Evolutionary conservation across 1,284 basidiomycete genomes (phyloP).

Genomic region (Erythrobasidium hasegawianum): DNA sequence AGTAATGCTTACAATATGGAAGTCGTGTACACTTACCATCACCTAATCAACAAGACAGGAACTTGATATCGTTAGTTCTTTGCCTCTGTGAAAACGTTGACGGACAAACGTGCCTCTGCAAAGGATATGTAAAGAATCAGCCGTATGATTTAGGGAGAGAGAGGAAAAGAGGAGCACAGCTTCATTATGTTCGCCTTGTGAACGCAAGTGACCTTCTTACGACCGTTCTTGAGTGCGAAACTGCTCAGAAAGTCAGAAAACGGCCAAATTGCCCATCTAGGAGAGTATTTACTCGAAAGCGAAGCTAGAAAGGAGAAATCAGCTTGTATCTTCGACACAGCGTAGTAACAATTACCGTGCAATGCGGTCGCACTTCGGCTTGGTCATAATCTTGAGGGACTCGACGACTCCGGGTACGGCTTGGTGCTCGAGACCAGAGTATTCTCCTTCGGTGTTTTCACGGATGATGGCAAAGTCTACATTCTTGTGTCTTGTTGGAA

Average conservation of each 20-base stretch:
- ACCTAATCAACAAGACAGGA: too few species aligned
- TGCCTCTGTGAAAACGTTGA: too few species aligned
- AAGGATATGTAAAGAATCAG: not conserved
- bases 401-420: slow-evolving; percentile 98
- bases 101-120: too few species aligned
- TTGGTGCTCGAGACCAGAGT: slow-evolving; percentile 94
- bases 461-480: slow-evolving; percentile 99
- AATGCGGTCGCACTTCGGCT: slow-evolving; percentile 94
- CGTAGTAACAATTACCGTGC: too few species aligned
- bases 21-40: not conserved
- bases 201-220: slow-evolving; percentile 99
- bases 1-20: too few species aligned
- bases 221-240: slow-evolving; percentile 96
- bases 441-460: slow-evolving; percentile 99
- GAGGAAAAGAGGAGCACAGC: slow-evolving; percentile 45
- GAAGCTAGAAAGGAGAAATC: slow-evolving; percentile 58
- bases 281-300: slow-evolving; percentile 68
- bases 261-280: too few species aligned
- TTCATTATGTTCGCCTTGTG: slow-evolving; percentile 99
- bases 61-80: too few species aligned
- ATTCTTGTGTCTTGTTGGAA: slow-evolving; percentile 91
- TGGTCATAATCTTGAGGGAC: slow-evolving; percentile 94
- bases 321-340: too few species aligned
- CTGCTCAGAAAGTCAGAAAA: too few species aligned
- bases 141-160: not conserved